Percentiles rank a stretch among this genome's conserved stretches.
Conservation (phyloP, 2,329 filamentous ascomycete species). For the Epichloe festucae region DNA sequence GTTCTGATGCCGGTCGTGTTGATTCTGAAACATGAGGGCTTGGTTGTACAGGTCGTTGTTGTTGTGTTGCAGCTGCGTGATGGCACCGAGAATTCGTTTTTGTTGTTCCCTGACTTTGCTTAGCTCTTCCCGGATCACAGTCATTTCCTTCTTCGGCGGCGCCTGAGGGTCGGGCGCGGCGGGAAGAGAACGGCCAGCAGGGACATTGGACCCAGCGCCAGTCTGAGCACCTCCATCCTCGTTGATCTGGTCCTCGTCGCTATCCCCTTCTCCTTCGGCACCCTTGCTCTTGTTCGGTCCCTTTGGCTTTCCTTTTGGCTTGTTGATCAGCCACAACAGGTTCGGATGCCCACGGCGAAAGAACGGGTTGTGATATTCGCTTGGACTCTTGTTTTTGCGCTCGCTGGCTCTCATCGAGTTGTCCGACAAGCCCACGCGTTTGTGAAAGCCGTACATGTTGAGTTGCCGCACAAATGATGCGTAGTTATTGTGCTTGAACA, state of each 20-base stretch:
- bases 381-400: slow-evolving; percentile 92
- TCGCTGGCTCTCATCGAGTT: slow-evolving; percentile 97
- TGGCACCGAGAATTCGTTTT: slow-evolving; percentile 67
- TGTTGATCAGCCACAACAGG: slow-evolving; percentile 89
- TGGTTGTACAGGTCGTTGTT: slow-evolving; percentile 82
- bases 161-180: slow-evolving; percentile 31
- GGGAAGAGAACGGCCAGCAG: slow-evolving; percentile 22
- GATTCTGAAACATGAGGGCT: slow-evolving; percentile 74
- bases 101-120: slow-evolving; percentile 76
- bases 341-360: slow-evolving; percentile 90
- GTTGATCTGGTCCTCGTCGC: slow-evolving; percentile 54
- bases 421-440: slow-evolving; percentile 83
- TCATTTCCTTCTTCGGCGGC: slow-evolving; percentile 58
- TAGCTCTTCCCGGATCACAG: slow-evolving; percentile 66
- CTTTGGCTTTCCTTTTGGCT: slow-evolving; percentile 59
- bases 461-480: slow-evolving; percentile 90
- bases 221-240: slow-evolving; percentile 31
- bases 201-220: slow-evolving; percentile 9
- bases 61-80: slow-evolving; percentile 67
- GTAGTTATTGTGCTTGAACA: slow-evolving; percentile 99
- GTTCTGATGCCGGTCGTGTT: slow-evolving; percentile 94
- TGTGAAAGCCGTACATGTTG: slow-evolving; percentile 98
- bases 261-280: slow-evolving; percentile 20
- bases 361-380: slow-evolving; percentile 95
- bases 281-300: slow-evolving; percentile 41